Conservation (phyloP, 2,329 filamentous ascomycete genomes). For the Hortaea sp. region DNA sequence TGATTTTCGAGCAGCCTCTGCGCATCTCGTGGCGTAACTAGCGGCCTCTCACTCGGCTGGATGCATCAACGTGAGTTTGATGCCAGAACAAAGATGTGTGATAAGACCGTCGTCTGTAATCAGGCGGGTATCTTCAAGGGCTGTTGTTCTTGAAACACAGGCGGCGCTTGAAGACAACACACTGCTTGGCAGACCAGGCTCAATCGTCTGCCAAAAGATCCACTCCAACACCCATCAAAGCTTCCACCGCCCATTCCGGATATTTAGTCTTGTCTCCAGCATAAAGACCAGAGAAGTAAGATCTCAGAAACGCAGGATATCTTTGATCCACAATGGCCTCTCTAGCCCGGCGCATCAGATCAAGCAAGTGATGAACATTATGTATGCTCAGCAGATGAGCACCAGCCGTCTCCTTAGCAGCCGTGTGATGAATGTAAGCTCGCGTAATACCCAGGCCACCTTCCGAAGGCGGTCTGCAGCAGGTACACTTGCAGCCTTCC, state of each 20-base stretch:
- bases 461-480: conserved; percentile 54
- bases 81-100: too few relatives aligned
- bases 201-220: conserved; percentile 32
- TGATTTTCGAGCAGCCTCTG: too few relatives aligned
- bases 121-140: too few relatives aligned
- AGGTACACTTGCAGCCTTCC: conserved; percentile 67
- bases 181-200: background rate
- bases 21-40: too few relatives aligned
- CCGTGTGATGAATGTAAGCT: conserved; percentile 84
- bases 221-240: conserved; percentile 69
- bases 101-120: too few relatives aligned
- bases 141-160: too few relatives aligned
- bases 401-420: conserved; percentile 88
- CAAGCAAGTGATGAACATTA: conserved; percentile 86
- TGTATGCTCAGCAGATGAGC: conserved; percentile 83
- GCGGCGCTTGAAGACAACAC: too few relatives aligned
- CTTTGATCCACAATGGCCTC: conserved; percentile 43
- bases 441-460: conserved; percentile 73
- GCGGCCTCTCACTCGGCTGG: too few relatives aligned
- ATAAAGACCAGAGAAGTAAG: conserved; percentile 71
- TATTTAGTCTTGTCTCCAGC: conserved; percentile 52
- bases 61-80: too few relatives aligned
- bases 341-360: conserved; percentile 66
- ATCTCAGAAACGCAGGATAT: conserved; percentile 66
- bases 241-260: conserved; percentile 75